Conservation (phyloP, 1,284 basidiomycete species). For the Cutaneotrichosporon cavernicola region DNA sequence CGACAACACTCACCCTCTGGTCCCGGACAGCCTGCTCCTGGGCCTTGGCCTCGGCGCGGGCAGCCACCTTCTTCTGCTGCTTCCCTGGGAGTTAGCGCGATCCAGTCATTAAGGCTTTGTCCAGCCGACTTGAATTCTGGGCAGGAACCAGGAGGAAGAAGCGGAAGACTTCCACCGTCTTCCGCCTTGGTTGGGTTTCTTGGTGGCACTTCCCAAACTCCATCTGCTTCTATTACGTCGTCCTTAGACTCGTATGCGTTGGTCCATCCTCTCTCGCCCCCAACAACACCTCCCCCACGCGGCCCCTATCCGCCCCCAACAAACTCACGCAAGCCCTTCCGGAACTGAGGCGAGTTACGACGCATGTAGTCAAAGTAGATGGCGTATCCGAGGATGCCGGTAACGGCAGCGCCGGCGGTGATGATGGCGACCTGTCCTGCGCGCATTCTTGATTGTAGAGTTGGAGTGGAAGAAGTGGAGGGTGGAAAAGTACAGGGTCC, state of each 20-base stretch:
- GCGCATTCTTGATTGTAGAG: conserved; percentile 31
- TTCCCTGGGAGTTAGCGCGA: conserved; percentile 61
- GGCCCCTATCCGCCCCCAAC: too few species aligned
- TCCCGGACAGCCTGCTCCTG: conserved; percentile 44
- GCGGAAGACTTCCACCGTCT: neutral
- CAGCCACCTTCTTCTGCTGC: conserved; percentile 75
- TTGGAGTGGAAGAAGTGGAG: neutral
- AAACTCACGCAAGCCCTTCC: conserved; percentile 73
- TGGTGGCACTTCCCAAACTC: too few species aligned
- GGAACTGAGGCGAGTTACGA: conserved; percentile 81
- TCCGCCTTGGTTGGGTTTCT: too few species aligned
- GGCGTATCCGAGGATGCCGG: conserved; percentile 72
- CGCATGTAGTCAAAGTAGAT: conserved; percentile 95
- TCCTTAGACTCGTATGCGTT: too few species aligned
- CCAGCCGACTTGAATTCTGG: neutral
- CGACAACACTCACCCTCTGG: conserved; percentile 21
- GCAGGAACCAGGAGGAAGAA: too few species aligned
- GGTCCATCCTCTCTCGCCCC: neutral
- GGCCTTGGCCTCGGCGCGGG: conserved; percentile 62
- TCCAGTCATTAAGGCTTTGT: too few species aligned
- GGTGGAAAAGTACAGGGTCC: neutral
- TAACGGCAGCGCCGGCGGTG: conserved; percentile 60
- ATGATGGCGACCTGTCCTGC: conserved; percentile 62
- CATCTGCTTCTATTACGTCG: too few species aligned
- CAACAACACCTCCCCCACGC: conserved; percentile 54